Conservation (phyloP, 495 filamentous ascomycete species). For the Penicillium manginii region DNA sequence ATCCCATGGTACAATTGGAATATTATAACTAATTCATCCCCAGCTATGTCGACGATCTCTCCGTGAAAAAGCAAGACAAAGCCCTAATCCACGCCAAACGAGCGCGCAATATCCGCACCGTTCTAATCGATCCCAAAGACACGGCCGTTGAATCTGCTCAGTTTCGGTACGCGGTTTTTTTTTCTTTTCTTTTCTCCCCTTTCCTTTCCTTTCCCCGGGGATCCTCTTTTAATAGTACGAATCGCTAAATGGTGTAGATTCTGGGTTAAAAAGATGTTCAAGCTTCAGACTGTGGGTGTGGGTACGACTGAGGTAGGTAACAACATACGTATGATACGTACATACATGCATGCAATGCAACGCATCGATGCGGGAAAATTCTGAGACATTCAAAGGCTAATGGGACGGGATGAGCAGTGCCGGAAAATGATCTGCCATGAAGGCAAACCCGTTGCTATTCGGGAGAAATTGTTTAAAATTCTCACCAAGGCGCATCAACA, state of each 20-base stretch:
- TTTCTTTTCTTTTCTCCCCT: too few species aligned
- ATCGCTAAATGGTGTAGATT: slow-evolving; percentile 43
- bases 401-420: slow-evolving; percentile 23
- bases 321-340: not conserved
- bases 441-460: slow-evolving; percentile 63
- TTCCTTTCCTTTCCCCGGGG: too few species aligned
- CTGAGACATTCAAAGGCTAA: too few species aligned
- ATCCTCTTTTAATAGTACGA: too few species aligned
- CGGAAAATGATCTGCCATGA: slow-evolving; percentile 59
- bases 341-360: too few species aligned
- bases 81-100: slow-evolving; percentile 59
- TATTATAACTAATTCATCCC: too few species aligned
- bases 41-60: slow-evolving; percentile 57
- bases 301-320: slow-evolving; percentile 38
- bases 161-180: slow-evolving; percentile 56
- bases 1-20: not conserved
- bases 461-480: slow-evolving; percentile 60
- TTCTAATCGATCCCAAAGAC: slow-evolving; percentile 58
- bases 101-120: slow-evolving; percentile 57
- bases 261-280: slow-evolving; percentile 67
- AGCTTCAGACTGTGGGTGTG: slow-evolving; percentile 45
- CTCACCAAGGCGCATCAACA: slow-evolving; percentile 60
- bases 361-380: too few species aligned
- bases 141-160: slow-evolving; percentile 63
- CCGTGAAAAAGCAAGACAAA: slow-evolving; percentile 62